phyloP scores from a whole-genome alignment of 495 filamentous ascomycete genomes.

The Hypoxylon fragiforme region DNA sequence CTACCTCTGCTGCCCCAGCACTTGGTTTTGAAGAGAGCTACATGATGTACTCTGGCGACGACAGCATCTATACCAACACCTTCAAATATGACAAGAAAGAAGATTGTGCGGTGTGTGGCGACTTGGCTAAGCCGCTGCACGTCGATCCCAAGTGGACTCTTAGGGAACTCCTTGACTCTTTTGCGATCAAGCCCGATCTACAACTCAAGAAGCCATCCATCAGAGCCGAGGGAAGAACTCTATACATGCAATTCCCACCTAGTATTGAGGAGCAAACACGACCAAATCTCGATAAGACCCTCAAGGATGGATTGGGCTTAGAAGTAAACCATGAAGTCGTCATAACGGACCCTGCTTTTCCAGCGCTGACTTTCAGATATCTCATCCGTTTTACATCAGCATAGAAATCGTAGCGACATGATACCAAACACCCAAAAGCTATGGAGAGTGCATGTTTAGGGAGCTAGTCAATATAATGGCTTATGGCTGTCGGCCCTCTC shows the following conservation, averaged over 20 bases:
- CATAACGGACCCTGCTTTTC: conserved; percentile 81
- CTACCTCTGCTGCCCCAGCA: conserved; percentile 75
- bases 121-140: conserved; percentile 69
- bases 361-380: conserved; percentile 70
- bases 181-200: conserved; percentile 81
- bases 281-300: conserved; percentile 76
- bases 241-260: conserved; percentile 86
- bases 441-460: background rate
- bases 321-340: conserved; percentile 61
- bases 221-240: conserved; percentile 74
- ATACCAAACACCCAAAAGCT: conserved; percentile 18
- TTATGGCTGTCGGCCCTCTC: no score
- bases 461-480: background rate
- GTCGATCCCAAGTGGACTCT: conserved; percentile 75
- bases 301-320: conserved; percentile 53
- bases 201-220: conserved; percentile 90
- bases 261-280: conserved; percentile 79
- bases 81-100: conserved; percentile 89
- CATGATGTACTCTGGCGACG: conserved; percentile 99
- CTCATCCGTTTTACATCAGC: conserved; percentile 53
- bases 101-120: conserved; percentile 94
- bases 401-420: conserved; percentile 12
- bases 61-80: conserved; percentile 93
- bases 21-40: conserved; percentile 77
- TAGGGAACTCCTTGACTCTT: conserved; percentile 80